Base-by-base conservation (phyloP, 495 filamentous ascomycete species). In the Penicillium silybi region DNA sequence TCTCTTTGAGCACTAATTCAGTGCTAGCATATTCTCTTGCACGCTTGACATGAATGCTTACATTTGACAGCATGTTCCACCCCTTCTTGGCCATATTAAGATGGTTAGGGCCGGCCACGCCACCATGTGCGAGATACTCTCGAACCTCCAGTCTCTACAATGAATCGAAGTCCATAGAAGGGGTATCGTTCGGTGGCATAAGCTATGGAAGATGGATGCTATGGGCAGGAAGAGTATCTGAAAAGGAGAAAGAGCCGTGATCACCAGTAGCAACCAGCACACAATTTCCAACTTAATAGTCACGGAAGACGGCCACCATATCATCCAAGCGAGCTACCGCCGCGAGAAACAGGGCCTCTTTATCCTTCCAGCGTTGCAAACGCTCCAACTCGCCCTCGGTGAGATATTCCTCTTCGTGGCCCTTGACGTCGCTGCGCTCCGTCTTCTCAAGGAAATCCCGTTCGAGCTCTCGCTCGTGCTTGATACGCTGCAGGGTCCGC, bases 291-390 rank as follows among this genome's bases (percentile, higher is more conserved):
- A 11, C 45, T 80, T 57, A 91, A 63, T 86, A 97, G 69, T 99
- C 93, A 48, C 87, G 76, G 54, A 97, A 77, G 17, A 92, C 73
- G 26, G 85, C 85, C 29, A 97, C 84, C 62, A 95, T 71, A 44
- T 93, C 87, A 75, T 99, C 93, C 58, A 93, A 71, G 47, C 90
- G 78, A 52, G 75, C 77, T 4, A 97, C 71, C 64, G 96, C 89
- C 0, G 81, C 82, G 45, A 93, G 71, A 23, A 97, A 66, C 67
- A 81, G 79, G 59, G 86, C 84, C 71, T 97, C 90, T 49, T 80
- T 79, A 16, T 79, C 78, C 46, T 75, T 77, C 80, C 90, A 95
- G 46, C 78, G 73, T 23, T 80, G 67, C 51, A 96, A 77, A 53
- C 77, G 73, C 46, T 83, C 79, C 52, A 84, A 73, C 58, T 96